Evolutionary conservation across 805 yeast genomes (phyloP).

Genomic region (Saturnispora serradocipensis): DNA sequence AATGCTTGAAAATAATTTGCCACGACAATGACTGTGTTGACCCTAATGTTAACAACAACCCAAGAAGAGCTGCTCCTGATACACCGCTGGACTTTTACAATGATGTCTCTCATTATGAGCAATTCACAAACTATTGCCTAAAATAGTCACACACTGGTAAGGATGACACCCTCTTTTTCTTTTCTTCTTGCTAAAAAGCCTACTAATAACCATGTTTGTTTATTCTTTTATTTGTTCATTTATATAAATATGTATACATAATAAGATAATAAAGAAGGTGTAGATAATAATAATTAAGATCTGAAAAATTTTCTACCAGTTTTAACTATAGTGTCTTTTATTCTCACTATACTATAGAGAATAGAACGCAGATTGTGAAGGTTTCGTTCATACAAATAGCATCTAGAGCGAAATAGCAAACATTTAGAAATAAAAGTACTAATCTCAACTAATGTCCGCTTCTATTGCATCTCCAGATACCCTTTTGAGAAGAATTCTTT

Average conservation of each 20-base stretch:
- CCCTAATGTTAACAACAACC: not conserved
- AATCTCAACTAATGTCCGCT: slow-evolving; percentile 18
- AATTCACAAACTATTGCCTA: not conserved
- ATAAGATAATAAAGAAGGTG: not conserved
- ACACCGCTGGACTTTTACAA: not conserved
- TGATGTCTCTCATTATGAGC: slow-evolving; percentile 3
- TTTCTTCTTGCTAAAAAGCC: not conserved
- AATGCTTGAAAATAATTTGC: not conserved
- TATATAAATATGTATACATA: not conserved
- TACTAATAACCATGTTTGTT: not conserved
- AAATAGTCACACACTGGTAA: not conserved
- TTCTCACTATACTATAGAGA: not conserved
- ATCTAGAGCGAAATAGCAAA: not conserved
- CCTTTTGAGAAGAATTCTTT: slow-evolving; percentile 55
- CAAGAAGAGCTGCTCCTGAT: not conserved
- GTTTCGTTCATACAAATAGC: not conserved
- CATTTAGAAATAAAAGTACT: not conserved
- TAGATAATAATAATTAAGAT: not conserved
- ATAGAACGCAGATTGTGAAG: not conserved
- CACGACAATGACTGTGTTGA: not conserved
- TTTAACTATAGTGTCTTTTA: not conserved
- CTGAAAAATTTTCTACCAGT: not conserved
- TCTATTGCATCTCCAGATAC: slow-evolving; percentile 34
- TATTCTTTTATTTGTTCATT: not conserved
- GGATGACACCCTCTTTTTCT: not conserved